Conservation (phyloP, 1,139 yeast species). For the Yamadazyma blattariae region DNA sequence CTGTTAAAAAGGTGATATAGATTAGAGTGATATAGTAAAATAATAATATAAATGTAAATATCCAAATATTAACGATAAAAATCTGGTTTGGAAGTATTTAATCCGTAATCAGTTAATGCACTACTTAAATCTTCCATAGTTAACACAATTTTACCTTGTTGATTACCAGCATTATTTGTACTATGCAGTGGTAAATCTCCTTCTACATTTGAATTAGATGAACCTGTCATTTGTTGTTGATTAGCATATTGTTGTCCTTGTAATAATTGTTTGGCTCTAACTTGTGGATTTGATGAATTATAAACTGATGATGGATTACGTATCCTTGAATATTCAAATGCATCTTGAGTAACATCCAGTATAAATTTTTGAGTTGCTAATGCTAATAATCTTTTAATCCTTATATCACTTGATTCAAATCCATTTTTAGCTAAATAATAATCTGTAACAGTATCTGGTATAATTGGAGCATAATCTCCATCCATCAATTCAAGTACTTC, state of each 20-base stretch:
- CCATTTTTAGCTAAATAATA: constrained; percentile 89
- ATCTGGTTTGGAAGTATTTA: constrained; percentile 88
- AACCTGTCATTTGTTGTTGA: constrained; percentile 40
- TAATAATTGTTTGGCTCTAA: constrained; percentile 73
- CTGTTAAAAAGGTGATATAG: too few species aligned
- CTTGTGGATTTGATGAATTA: constrained; percentile 82
- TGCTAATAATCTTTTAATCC: constrained; percentile 83
- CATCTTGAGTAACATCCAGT: constrained; percentile 93
- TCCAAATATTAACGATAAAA: constrained; percentile 53
- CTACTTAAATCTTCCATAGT: constrained; percentile 88
- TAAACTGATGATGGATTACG: constrained; percentile 82
- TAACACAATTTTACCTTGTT: constrained; percentile 72
- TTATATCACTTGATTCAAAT: constrained; percentile 73
- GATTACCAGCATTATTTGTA: constrained; percentile 50
- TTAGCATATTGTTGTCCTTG: constrained; percentile 63
- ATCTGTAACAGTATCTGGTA: constrained; percentile 98
- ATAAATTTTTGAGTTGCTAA: constrained; percentile 95
- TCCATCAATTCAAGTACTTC: constrained; percentile 89
- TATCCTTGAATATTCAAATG: constrained; percentile 91
- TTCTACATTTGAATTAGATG: constrained; percentile 36
- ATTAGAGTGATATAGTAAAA: too few species aligned
- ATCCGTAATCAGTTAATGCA: constrained; percentile 89
- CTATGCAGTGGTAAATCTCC: constrained; percentile 37
- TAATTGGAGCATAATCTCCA: constrained; percentile 86
- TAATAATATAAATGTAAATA: too few species aligned